Conservation (phyloP, 2,329 filamentous ascomycete species). For the Onygena corvina region DNA sequence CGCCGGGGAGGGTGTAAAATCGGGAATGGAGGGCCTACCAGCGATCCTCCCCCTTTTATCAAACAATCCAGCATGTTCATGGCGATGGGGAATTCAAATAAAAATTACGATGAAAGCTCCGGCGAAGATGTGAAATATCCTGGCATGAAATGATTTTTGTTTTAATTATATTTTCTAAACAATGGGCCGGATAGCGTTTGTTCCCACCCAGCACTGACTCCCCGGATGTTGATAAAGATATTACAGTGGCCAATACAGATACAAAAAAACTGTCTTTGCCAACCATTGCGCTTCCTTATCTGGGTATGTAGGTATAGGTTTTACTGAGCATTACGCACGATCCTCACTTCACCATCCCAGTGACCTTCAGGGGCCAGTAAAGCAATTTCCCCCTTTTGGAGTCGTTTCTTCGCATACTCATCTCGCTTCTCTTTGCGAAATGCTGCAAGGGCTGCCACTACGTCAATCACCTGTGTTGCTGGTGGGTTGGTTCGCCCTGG, state of each 20-base stretch:
- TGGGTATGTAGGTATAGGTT: no score
- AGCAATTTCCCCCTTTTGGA: no score
- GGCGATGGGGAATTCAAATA: background rate
- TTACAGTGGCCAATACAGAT: conserved; percentile 1
- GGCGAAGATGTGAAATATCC: conserved; percentile 6
- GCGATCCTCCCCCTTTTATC: conserved; percentile 2
- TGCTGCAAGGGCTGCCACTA: conserved; percentile 42
- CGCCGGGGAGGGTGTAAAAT: background rate
- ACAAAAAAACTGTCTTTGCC: conserved; percentile 4
- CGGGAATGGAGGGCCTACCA: background rate
- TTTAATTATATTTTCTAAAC: conserved; percentile 5
- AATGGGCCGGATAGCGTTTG: conserved; percentile 1
- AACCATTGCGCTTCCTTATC: background rate
- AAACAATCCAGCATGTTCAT: conserved; percentile 1
- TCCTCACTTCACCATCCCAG: conserved; percentile 48
- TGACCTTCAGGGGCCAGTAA: conserved; percentile 39
- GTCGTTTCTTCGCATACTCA: conserved; percentile 28
- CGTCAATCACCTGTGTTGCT: conserved; percentile 31
- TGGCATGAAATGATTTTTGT: conserved; percentile 3
- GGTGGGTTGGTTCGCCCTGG: conserved; percentile 21
- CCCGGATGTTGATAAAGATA: conserved; percentile 3
- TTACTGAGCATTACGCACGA: conserved; percentile 37
- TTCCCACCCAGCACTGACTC: background rate
- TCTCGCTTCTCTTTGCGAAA: conserved; percentile 44
- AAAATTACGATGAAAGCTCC: background rate